These are phyloP conservation scores for Dicorynia guianensis DNA, from an alignment of 306 rosid genomes.

Conservation along the genomic window DNA sequence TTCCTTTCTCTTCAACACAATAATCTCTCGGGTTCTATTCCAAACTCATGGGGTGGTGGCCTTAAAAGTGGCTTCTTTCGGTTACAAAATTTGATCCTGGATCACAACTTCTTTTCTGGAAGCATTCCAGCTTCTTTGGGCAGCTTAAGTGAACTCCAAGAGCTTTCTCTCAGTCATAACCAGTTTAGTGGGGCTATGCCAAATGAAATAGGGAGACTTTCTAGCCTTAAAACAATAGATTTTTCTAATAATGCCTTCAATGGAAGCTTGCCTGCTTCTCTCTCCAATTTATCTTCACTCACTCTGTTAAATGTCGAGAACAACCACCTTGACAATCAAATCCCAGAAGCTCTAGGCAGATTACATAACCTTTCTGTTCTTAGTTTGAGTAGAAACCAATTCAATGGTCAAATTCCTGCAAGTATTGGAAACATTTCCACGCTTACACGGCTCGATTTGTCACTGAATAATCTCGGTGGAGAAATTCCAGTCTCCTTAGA, in stretches of 20 bases:
- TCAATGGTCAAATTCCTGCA: conserved; percentile 69
- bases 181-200: conserved; percentile 60
- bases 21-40: conserved; percentile 76
- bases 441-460: conserved; percentile 74
- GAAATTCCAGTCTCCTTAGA: conserved; percentile 70
- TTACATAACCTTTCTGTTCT: conserved; percentile 68
- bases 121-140: conserved; percentile 68
- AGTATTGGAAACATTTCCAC: conserved; percentile 66
- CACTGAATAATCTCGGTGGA: conserved; percentile 71
- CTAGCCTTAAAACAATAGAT: conserved; percentile 58
- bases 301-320: conserved; percentile 52
- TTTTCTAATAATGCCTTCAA: conserved; percentile 61
- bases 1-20: conserved; percentile 70
- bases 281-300: conserved; percentile 56
- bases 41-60: conserved; percentile 58
- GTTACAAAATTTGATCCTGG: conserved; percentile 61
- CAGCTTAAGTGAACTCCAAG: conserved; percentile 50
- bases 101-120: conserved; percentile 66
- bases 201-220: conserved; percentile 61
- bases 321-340: conserved; percentile 52
- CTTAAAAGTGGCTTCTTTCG: conserved; percentile 40
- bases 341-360: conserved; percentile 60
- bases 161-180: conserved; percentile 61
- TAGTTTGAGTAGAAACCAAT: conserved; percentile 59
- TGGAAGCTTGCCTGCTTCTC: conserved; percentile 57